Conservation (phyloP, 2,329 filamentous ascomycete genomes). For the Sporothrix sp. region DNA sequence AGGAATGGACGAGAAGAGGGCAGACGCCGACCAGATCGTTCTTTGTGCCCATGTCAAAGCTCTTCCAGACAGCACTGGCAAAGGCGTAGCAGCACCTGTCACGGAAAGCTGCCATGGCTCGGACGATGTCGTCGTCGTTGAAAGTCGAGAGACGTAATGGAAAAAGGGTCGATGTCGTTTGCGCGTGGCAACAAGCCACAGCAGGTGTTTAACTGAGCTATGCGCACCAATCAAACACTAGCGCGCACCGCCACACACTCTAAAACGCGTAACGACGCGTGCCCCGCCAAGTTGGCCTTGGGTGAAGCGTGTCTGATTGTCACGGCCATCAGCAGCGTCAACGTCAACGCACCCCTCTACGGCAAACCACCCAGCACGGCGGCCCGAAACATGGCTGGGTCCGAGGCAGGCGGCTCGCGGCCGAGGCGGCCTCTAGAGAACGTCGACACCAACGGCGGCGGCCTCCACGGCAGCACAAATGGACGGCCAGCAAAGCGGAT, state of each 20-base stretch:
- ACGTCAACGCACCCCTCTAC: not conserved
- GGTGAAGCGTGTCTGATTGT: not conserved
- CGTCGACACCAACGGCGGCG: conserved; percentile 25
- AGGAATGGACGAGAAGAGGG: too few relatives aligned
- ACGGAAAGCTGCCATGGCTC: too few relatives aligned
- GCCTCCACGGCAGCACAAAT: conserved; percentile 18
- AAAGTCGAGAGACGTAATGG: not conserved
- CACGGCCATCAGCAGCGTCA: not conserved
- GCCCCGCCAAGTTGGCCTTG: conserved; percentile 7
- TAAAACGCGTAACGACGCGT: conserved; percentile 9
- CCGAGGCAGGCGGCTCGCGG: conserved; percentile 26
- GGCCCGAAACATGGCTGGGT: conserved; percentile 34
- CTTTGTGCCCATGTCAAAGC: too few relatives aligned
- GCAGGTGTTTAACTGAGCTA: not conserved
- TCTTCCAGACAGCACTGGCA: too few relatives aligned
- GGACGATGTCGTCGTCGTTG: not conserved
- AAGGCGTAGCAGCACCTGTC: too few relatives aligned
- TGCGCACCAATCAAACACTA: not conserved
- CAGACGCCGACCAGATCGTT: too few relatives aligned
- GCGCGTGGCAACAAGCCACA: too few relatives aligned
- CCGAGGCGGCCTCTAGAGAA: conserved; percentile 35
- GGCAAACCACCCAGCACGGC: conserved; percentile 21
- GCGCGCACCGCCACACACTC: not conserved
- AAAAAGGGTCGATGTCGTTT: not conserved
- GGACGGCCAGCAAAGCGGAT: conserved; percentile 28